Base-by-base conservation (phyloP, 2,329 filamentous ascomycete species). In the Aspergillus alliaceus region DNA sequence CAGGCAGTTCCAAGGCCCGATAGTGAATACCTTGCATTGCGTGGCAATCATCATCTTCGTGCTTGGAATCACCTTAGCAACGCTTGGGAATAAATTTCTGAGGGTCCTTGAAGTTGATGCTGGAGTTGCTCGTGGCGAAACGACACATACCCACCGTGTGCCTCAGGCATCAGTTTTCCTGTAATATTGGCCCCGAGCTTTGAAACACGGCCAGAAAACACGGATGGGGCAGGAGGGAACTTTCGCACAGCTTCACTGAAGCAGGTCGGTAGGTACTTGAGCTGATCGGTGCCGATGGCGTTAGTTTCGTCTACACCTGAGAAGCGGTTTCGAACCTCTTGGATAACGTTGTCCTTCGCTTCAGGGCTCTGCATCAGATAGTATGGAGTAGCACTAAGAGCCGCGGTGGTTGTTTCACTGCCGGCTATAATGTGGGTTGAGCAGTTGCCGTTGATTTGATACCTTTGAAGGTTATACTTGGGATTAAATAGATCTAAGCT, bases 241-340 rank as follows among this genome's bases (percentile, higher is more conserved):
- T 64, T 56, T 6, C 66, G 60, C 27, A 69, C 25, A 8, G 59
- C 51, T 50, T 69, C 67, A 18, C 58, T 58, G n/a, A 65, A 34
- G 22, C 66, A 61, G n/a, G 64, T 64, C 4, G 50, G 50, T 2
- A 69, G 50, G 44, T 66, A 68, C 12, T 46, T 39, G 9, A 65
- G 51, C 6, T 53, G 25, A 11, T 24, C 18, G 18, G 29, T 32
- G 20, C 12, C 11, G 11, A 27, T 37, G 2, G 29, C 18, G 4
- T 24, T 39, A 9, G 48, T 54, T 8, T 54, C 42, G 2, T 24
- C 40, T 14, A 35, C 14, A 6, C 15, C 6, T 14, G 18, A 32
- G 34, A 54, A 48, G 1, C 40, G 14, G 6, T 6, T 27, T 6
- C 42, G 52, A 15, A 48, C 35, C 27, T 48, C 32, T 12, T 29